These are phyloP conservation scores for Talaromyces trachyspermus DNA, from an alignment of 495 filamentous ascomycete species.

Conservation along the genomic window DNA sequence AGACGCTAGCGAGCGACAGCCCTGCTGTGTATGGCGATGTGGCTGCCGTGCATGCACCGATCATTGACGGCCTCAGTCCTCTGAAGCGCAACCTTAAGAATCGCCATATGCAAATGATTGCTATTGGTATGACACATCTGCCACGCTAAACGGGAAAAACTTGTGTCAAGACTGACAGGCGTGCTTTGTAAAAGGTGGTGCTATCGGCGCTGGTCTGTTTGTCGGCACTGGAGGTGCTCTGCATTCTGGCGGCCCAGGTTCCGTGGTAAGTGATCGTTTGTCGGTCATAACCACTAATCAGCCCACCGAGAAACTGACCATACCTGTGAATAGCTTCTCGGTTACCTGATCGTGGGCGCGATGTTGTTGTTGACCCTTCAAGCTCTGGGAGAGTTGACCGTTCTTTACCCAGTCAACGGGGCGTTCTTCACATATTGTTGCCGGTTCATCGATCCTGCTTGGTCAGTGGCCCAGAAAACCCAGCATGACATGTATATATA, in stretches of 20 bases:
- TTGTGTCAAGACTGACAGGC: not conserved
- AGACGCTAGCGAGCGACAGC: not conserved
- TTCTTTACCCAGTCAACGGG: constrained; percentile 62
- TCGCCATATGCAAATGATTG: constrained; percentile 71
- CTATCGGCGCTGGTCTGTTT: constrained; percentile 49
- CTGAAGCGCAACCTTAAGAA: constrained; percentile 39
- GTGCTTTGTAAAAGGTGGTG: constrained; percentile 17
- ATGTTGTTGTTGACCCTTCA: constrained; percentile 54
- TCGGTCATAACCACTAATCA: not conserved
- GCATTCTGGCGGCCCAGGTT: constrained; percentile 31
- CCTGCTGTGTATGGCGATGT: not conserved
- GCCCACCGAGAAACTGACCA: too few relatives aligned
- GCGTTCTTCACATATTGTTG: constrained; percentile 48
- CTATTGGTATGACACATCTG: constrained; percentile 37
- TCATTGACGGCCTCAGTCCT: not conserved
- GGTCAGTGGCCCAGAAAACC: constrained; percentile 18
- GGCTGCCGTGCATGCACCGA: not conserved
- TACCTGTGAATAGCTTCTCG: constrained; percentile 25
- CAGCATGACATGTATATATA: not conserved
- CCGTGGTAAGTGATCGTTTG: constrained; percentile 25
- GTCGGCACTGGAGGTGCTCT: constrained; percentile 42
- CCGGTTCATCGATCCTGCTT: constrained; percentile 51
- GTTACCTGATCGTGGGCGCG: constrained; percentile 44
- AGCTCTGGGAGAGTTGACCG: constrained; percentile 62
- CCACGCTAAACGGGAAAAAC: not conserved